These are phyloP conservation scores for Ophiocordyceps robertsii DNA, from an alignment of 2,329 filamentous ascomycete genomes.

Conservation along the genomic window DNA sequence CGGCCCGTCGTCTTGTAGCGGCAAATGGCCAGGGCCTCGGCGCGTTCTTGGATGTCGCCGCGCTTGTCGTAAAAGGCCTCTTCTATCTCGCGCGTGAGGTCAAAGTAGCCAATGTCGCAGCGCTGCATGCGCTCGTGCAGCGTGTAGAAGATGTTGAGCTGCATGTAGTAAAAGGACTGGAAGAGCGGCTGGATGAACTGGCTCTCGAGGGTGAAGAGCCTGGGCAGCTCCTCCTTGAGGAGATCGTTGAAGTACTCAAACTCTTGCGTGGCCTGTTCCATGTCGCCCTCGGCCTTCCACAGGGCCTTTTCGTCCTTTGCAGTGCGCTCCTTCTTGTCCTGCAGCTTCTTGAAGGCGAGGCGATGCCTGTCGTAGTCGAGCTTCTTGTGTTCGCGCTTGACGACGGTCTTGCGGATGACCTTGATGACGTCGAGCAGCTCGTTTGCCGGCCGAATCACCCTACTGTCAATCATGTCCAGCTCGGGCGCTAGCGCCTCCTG, in stretches of 20 bases:
- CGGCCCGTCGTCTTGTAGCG: slow-evolving; percentile 84
- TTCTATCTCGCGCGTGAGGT: slow-evolving; percentile 80
- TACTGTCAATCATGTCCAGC: slow-evolving; percentile 90
- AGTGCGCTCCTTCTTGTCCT: slow-evolving; percentile 94
- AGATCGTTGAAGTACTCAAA: slow-evolving; percentile 98
- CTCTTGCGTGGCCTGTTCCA: slow-evolving; percentile 85
- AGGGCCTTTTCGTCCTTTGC: slow-evolving; percentile 95
- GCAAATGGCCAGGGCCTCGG: slow-evolving; percentile 74
- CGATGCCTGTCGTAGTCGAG: slow-evolving; percentile 89
- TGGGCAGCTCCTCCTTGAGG: slow-evolving; percentile 88
- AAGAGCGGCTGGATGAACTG: slow-evolving; percentile 96
- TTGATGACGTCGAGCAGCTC: slow-evolving; percentile 94
- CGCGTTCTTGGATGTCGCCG: slow-evolving; percentile 70
- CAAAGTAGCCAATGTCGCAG: slow-evolving; percentile 96
- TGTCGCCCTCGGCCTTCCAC: slow-evolving; percentile 87
- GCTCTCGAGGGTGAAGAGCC: slow-evolving; percentile 76
- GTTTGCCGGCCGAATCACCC: slow-evolving; percentile 83
- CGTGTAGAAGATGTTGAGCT: slow-evolving; percentile 98
- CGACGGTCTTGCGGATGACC: slow-evolving; percentile 73
- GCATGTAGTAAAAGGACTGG: slow-evolving; percentile 99
- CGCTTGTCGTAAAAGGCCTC: slow-evolving; percentile 84
- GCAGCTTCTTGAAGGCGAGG: slow-evolving; percentile 74
- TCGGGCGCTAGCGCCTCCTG: slow-evolving; percentile 82
- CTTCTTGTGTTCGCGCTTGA: slow-evolving; percentile 94
- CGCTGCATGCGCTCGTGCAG: slow-evolving; percentile 96